phyloP scores from a whole-genome alignment of 441 rosid genomes.

The Bocquillonia castaneifolia region DNA sequence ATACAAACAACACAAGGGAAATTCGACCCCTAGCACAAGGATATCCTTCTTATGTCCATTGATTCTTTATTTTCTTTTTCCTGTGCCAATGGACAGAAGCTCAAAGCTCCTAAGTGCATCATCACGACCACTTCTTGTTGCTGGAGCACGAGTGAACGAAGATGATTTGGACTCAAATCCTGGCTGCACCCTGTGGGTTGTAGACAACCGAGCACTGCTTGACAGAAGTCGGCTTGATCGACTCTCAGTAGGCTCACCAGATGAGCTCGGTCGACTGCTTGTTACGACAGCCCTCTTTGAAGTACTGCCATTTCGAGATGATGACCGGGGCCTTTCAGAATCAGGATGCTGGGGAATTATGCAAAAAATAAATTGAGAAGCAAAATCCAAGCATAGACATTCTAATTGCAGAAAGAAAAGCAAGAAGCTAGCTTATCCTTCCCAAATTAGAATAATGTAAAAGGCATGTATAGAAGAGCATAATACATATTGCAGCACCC shows the following conservation, averaged over 20 bases:
- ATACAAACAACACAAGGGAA: slow-evolving; percentile 16
- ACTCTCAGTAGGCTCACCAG: slow-evolving; percentile 66
- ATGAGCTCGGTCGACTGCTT: slow-evolving; percentile 70
- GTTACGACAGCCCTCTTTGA: slow-evolving; percentile 54
- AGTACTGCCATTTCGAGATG: slow-evolving; percentile 64
- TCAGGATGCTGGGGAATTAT: slow-evolving; percentile 47
- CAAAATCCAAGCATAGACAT: background rate
- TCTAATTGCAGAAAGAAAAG: background rate
- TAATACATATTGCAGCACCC: slow-evolving; percentile 33
- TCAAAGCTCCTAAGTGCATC: slow-evolving; percentile 71
- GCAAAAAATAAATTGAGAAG: background rate
- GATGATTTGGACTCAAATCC: slow-evolving; percentile 50
- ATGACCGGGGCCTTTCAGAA: slow-evolving; percentile 47
- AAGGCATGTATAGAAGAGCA: background rate
- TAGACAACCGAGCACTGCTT: slow-evolving; percentile 53
- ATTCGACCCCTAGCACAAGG: slow-evolving; percentile 16
- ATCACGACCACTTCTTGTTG: slow-evolving; percentile 48
- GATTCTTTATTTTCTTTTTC: slow-evolving; percentile 59
- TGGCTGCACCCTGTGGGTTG: slow-evolving; percentile 54
- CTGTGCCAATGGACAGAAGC: slow-evolving; percentile 68
- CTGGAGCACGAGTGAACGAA: slow-evolving; percentile 53
- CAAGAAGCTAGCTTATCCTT: background rate
- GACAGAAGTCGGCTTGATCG: slow-evolving; percentile 57
- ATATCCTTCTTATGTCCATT: slow-evolving; percentile 22
- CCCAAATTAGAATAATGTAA: background rate